phyloP scores from a whole-genome alignment of 2,329 filamentous ascomycete genomes.

The Colletotrichum filicis region DNA sequence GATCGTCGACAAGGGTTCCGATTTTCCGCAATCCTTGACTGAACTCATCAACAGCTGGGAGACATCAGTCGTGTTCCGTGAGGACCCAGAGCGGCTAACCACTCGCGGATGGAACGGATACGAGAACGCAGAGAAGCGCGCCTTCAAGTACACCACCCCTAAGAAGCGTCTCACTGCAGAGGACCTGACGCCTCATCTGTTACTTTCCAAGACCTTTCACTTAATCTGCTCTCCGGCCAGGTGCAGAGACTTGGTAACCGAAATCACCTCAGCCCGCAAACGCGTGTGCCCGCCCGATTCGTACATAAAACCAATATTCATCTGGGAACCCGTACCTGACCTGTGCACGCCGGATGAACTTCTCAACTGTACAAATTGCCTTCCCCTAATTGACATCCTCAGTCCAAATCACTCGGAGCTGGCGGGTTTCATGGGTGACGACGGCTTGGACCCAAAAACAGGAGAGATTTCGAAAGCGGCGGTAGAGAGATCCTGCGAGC shows the following conservation, averaged over 20 bases:
- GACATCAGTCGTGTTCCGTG: conserved; percentile 77
- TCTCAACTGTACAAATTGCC: conserved; percentile 71
- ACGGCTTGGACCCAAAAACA: conserved; percentile 63
- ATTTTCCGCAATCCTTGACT: conserved; percentile 79
- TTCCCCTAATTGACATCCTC: conserved; percentile 71
- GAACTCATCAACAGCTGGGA: conserved; percentile 77
- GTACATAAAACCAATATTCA: conserved; percentile 74
- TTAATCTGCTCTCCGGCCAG: conserved; percentile 84
- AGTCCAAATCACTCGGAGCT: conserved; percentile 91
- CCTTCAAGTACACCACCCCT: conserved; percentile 88
- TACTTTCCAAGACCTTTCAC: conserved; percentile 83
- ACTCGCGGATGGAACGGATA: conserved; percentile 96
- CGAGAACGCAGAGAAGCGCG: conserved; percentile 72
- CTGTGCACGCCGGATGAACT: conserved; percentile 79
- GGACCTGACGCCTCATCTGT: conserved; percentile 73
- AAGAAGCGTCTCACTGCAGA: conserved; percentile 83
- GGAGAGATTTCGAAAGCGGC: conserved; percentile 63
- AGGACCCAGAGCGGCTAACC: conserved; percentile 75
- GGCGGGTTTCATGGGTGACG: conserved; percentile 81
- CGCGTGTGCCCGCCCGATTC: conserved; percentile 45
- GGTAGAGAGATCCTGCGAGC: conserved; percentile 70
- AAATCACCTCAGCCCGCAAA: conserved; percentile 72
- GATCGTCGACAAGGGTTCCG: conserved; percentile 90
- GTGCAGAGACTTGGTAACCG: conserved; percentile 79
- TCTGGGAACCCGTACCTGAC: conserved; percentile 97